Evolutionary conservation across 1,139 yeast genomes (phyloP).

Genomic region (Suhomyces coccinellae): DNA sequence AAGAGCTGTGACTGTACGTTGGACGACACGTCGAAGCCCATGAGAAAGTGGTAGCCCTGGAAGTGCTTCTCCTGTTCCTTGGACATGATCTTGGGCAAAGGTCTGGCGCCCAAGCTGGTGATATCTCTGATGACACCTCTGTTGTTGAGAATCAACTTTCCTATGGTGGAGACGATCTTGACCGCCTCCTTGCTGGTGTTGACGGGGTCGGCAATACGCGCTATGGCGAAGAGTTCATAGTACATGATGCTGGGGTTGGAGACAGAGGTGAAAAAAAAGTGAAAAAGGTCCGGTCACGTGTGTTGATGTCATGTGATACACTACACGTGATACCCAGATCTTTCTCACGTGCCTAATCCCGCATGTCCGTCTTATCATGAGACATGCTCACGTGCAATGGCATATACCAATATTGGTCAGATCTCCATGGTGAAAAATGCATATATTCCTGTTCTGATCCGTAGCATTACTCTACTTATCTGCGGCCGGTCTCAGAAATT

Average conservation of each 20-base stretch:
- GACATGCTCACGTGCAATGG: slow-evolving; percentile 17
- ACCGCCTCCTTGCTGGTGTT: slow-evolving; percentile 63
- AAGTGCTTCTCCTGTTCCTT: slow-evolving; percentile 89
- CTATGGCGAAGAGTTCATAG: slow-evolving; percentile 87
- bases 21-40: slow-evolving; percentile 84
- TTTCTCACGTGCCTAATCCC: background rate
- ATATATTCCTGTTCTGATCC: too few relatives aligned
- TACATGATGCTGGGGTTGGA: slow-evolving; percentile 52
- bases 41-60: slow-evolving; percentile 83
- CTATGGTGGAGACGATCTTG: slow-evolving; percentile 75
- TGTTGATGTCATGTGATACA: too few relatives aligned
- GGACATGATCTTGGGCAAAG: slow-evolving; percentile 76
- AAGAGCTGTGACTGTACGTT: slow-evolving; percentile 84
- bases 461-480: background rate
- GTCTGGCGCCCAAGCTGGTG: slow-evolving; percentile 74
- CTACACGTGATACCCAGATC: too few relatives aligned
- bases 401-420: slow-evolving; percentile 7
- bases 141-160: slow-evolving; percentile 77
- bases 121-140: slow-evolving; percentile 90
- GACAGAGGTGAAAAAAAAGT: background rate
- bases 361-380: slow-evolving; percentile 7
- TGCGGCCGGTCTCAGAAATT: background rate
- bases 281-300: slow-evolving; percentile 5
- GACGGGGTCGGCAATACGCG: slow-evolving; percentile 67
- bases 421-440: background rate